Evolutionary conservation across 129 eudicot genomes (phyloP), one percentile per base, ranked within the genome.

Genomic region (Logfia minima): DNA sequence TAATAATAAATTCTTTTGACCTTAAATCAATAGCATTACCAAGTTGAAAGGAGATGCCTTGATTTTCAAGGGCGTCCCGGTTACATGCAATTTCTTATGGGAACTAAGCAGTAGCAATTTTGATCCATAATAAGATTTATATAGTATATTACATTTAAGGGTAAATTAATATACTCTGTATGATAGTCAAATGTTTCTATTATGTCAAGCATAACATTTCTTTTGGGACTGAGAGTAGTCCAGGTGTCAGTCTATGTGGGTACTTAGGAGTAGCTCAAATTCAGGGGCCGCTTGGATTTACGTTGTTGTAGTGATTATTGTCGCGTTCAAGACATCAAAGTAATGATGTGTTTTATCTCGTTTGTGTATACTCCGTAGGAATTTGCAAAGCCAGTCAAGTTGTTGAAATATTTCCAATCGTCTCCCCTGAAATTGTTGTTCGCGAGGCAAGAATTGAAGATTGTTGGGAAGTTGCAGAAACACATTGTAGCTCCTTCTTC

Each of bases 391-490:
- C 97, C 22, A 94, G 97, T 86, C 99, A 94, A 82, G 79, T 85
- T 56, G 99, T 82, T 53, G 99, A 94, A 16, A 72, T 94, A 28
- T 89, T 91, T 79, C 96, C 99, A 8, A 72, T 84, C 22, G 77
- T 85, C 48, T 91, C 97, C 31, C 97, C 99, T 8, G 94, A 89
- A 55, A 79, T 95, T 56, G 89, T 89, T 75, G 99, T 95, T 43
- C 89, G 99, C 3, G 96, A 95, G 79, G 99, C 99, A 18, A 86
- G 96, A 77, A 79, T 95, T 21, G 99, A 91, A 77, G 99, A 95
- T 68, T 89, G 91, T 77, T 95, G 99, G 99, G 97, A 92, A 87
- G 99, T 95, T 35, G 99, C 94, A 16, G 99, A 95, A 82, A 95
- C 99, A 1, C 99, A 95, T 76, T 95, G 99, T 75, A 91, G 97